Conservation (phyloP, 176 grass and related monocot genomes). For the Hyparrhenia diplandra region DNA sequence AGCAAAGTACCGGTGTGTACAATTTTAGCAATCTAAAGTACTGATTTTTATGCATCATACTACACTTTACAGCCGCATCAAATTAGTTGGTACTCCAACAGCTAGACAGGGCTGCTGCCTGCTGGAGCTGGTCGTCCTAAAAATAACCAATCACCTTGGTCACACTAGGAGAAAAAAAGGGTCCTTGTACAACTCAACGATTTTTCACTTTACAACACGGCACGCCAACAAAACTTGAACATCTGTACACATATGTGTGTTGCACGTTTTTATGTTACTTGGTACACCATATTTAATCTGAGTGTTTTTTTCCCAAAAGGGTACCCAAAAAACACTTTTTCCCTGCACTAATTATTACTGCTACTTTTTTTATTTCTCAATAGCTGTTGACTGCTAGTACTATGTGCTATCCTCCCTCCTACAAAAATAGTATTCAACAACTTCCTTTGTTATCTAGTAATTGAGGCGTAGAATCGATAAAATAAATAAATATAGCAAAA, state of each 20-base stretch:
- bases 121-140: constrained; percentile 14
- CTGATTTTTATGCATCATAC: neutral
- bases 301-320: no score
- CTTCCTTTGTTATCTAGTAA: no score
- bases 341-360: neutral
- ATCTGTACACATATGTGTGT: neutral
- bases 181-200: constrained; percentile 4
- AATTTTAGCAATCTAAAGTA: constrained; percentile 6
- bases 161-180: neutral
- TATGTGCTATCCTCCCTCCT: neutral
- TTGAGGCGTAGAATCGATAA: neutral
- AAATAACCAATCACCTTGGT: constrained; percentile 37
- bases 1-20: neutral
- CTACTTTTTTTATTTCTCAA: no score
- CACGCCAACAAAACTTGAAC: constrained; percentile 15
- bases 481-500: neutral
- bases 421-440: neutral
- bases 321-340: neutral
- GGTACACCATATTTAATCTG: no score
- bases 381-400: no score
- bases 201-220: constrained; percentile 47
- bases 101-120: neutral
- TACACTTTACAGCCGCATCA: constrained; percentile 38
- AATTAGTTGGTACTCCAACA: constrained; percentile 36
- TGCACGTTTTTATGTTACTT: neutral